These are phyloP conservation scores for Hypericum perforatum DNA, from an alignment of 345 rosid genomes.

Conservation along the genomic window DNA sequence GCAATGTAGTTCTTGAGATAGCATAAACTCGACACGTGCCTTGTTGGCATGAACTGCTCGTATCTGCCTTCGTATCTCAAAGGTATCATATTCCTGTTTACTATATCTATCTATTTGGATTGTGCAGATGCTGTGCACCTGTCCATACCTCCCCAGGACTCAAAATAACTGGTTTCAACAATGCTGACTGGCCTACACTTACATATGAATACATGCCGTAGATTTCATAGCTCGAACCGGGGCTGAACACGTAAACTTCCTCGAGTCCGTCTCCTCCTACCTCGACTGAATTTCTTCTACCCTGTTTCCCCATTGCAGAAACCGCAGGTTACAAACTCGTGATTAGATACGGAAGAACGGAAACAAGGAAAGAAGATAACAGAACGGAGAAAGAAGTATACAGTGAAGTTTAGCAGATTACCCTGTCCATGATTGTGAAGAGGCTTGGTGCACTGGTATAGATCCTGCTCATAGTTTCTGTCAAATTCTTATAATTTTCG, in stretches of 20 bases:
- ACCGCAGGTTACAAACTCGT: neutral
- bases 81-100: too few relatives aligned
- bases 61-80: too few relatives aligned
- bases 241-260: constrained; percentile 73
- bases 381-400: too few relatives aligned
- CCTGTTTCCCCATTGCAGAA: constrained; percentile 30
- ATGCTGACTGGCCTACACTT: constrained; percentile 56
- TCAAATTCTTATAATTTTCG: constrained; percentile 52
- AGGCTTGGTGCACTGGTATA: constrained; percentile 63
- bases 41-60: too few relatives aligned
- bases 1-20: too few relatives aligned
- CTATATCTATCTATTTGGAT: constrained; percentile 52
- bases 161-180: constrained; percentile 47
- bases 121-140: constrained; percentile 55
- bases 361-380: neutral
- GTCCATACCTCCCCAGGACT: constrained; percentile 59
- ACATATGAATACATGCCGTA: constrained; percentile 64
- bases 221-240: constrained; percentile 60
- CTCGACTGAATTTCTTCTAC: constrained; percentile 71
- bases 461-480: constrained; percentile 59
- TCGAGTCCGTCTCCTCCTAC: constrained; percentile 60
- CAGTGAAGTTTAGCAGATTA: constrained; percentile 15
- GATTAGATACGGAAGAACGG: neutral
- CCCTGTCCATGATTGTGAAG: constrained; percentile 74
- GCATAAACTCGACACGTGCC: too few relatives aligned